A percentile compares a stretch with the other conserved stretches of the same genome.
These are phyloP conservation scores for Carex kokanica DNA, from an alignment of 176 grass and related monocot genomes.

Conservation along the genomic window DNA sequence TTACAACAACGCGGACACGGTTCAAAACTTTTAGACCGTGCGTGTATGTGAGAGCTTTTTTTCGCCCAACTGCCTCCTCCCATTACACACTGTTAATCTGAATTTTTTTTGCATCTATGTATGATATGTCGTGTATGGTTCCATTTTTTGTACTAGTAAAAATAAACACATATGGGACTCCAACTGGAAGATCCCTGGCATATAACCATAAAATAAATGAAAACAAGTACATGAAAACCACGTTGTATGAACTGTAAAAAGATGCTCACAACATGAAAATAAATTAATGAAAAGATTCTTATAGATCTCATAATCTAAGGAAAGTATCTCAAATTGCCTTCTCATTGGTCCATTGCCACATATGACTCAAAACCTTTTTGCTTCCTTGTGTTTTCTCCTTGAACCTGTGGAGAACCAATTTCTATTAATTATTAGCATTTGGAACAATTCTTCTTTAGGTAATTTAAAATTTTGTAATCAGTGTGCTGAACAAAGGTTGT, in stretches of 20 bases:
- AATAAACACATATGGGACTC: background rate
- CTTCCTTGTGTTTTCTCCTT: background rate
- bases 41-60: no score
- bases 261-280: constrained; percentile 9
- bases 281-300: constrained; percentile 7
- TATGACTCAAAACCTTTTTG: background rate
- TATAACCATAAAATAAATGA: background rate
- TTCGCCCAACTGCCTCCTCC: no score
- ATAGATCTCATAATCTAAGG: background rate
- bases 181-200: background rate
- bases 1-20: no score
- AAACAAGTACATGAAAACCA: background rate
- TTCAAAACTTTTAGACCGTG: no score
- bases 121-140: no score
- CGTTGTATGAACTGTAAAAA: constrained; percentile 8
- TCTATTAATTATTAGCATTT: background rate
- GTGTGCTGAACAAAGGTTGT: background rate
- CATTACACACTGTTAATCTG: no score
- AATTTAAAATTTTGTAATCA: background rate
- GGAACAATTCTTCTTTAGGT: background rate
- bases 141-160: no score
- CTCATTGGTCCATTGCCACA: background rate
- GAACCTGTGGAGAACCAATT: background rate
- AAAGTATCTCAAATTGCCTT: background rate
- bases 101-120: no score